These are phyloP conservation scores for Scheffersomyces titani DNA, from an alignment of 1,139 yeast species.

Conservation along the genomic window DNA sequence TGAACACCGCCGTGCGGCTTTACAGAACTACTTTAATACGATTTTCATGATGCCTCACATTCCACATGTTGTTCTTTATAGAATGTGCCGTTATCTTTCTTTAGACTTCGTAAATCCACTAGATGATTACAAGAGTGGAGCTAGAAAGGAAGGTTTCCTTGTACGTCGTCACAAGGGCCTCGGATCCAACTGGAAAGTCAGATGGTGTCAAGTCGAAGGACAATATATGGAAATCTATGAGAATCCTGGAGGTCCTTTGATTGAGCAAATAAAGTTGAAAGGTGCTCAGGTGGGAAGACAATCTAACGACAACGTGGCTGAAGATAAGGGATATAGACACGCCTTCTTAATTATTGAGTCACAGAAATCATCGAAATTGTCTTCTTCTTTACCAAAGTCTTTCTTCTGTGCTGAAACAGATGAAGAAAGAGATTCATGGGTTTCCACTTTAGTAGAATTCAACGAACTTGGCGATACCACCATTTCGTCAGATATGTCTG, in stretches of 20 bases:
- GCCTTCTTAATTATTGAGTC: slow-evolving; percentile 75
- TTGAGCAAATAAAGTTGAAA: slow-evolving; percentile 60
- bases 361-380: slow-evolving; percentile 53
- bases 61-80: slow-evolving; percentile 54
- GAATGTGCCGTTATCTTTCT: slow-evolving; percentile 67
- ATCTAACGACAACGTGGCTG: slow-evolving; percentile 58
- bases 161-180: slow-evolving; percentile 60
- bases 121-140: slow-evolving; percentile 57
- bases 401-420: slow-evolving; percentile 83
- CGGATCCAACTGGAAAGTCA: slow-evolving; percentile 68
- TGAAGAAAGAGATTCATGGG: slow-evolving; percentile 79
- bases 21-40: slow-evolving; percentile 64
- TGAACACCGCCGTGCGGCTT: slow-evolving; percentile 55
- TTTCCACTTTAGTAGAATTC: slow-evolving; percentile 56
- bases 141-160: slow-evolving; percentile 67
- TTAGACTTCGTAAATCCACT: slow-evolving; percentile 67
- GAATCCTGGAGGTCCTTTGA: slow-evolving; percentile 54
- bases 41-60: slow-evolving; percentile 61
- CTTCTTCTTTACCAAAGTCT: slow-evolving; percentile 57
- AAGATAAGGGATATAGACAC: slow-evolving; percentile 72
- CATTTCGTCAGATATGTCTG: not conserved
- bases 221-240: slow-evolving; percentile 63
- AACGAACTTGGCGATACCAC: slow-evolving; percentile 13
- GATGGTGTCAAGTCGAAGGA: slow-evolving; percentile 75
- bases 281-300: slow-evolving; percentile 69